Base-by-base conservation (phyloP, 345 rosid species). In the Luvunga scandens region DNA sequence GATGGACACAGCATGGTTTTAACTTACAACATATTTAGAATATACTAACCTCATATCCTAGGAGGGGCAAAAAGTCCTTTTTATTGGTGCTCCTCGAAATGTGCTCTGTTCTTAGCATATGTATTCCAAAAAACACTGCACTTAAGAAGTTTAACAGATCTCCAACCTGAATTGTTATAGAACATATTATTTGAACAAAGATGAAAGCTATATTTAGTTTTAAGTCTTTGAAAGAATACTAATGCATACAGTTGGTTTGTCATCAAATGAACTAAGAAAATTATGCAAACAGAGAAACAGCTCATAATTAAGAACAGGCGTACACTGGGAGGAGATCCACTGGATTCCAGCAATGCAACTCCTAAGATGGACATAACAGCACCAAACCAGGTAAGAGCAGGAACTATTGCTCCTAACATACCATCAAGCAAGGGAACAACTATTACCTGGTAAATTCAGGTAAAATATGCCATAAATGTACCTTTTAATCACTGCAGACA, bases 401-500 rank as follows among this genome's bases (percentile, higher is more conserved):
- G 92, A 80, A 89, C 69, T 66, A 86, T 75, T 55, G 93, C 86
- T 82, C 96, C 96, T 71, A 91, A 78, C 91, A 91, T 84, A 75
- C 92, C 90, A 82, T 89, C 92, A 62, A 91, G 89, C 83, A 89
- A 71, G 4, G 96, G 96, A 80, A 89, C 96, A 84, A 90, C 83
- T 78, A 90, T 84, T 28, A 91, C 88, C 92, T 91, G 83, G 72
- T 72, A 78, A 75, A 77, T 78, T 60, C 76, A 71, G 55, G 73
- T 72, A 82, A 69, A 75, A 69, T 30, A 69, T 22, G 9, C 75
- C 65, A 19, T 76, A 66, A 61, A 62, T 75, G 65, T 50, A 38
- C 67, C 67, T 80, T 45, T 80, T 22, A 78, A 63, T 71, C 70
- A 62, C 69, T 56, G 16, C 66, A 71, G 22, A 69, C 59, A 34